Evolutionary conservation across 1,139 yeast species (phyloP).

Genomic region (Candida tropicalis): DNA sequence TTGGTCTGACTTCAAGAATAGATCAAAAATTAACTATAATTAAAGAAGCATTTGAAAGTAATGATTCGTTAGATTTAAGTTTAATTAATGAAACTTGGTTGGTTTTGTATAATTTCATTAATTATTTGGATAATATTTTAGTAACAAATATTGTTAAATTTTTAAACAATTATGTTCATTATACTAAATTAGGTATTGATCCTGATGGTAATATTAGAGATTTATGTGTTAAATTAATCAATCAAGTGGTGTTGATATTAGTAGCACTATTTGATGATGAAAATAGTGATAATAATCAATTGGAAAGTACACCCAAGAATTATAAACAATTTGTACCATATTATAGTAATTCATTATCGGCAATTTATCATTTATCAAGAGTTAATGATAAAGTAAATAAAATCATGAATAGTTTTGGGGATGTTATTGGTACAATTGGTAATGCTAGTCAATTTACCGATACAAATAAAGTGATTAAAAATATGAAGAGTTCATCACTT

Average conservation of each 20-base stretch:
- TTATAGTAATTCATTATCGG: slow-evolving; percentile 45
- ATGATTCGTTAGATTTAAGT: slow-evolving; percentile 46
- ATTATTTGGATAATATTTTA: slow-evolving; percentile 37
- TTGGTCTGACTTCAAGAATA: slow-evolving; percentile 30
- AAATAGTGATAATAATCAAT: slow-evolving; percentile 27
- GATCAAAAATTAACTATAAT: slow-evolving; percentile 33
- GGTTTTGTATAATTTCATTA: slow-evolving; percentile 40
- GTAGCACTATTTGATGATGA: slow-evolving; percentile 36
- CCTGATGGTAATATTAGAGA: slow-evolving; percentile 31
- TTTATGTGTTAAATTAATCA: slow-evolving; percentile 29
- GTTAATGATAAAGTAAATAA: slow-evolving; percentile 33
- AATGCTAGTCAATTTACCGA: slow-evolving; percentile 35
- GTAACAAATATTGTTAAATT: slow-evolving; percentile 35
- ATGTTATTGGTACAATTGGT: slow-evolving; percentile 36
- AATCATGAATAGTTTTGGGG: slow-evolving; percentile 38
- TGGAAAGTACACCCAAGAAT: slow-evolving; percentile 40
- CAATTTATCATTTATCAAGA: slow-evolving; percentile 39
- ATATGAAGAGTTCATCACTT: slow-evolving; percentile 34
- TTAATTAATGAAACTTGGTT: slow-evolving; percentile 51
- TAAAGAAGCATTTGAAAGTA: slow-evolving; percentile 38
- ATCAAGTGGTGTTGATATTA: slow-evolving; percentile 29
- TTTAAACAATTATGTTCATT: slow-evolving; percentile 42
- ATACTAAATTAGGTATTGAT: slow-evolving; percentile 32
- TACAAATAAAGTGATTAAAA: slow-evolving; percentile 41
- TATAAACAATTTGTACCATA: slow-evolving; percentile 44